Conservation (phyloP, 768 basidiomycete genomes). For the Saitozyma sp. region DNA sequence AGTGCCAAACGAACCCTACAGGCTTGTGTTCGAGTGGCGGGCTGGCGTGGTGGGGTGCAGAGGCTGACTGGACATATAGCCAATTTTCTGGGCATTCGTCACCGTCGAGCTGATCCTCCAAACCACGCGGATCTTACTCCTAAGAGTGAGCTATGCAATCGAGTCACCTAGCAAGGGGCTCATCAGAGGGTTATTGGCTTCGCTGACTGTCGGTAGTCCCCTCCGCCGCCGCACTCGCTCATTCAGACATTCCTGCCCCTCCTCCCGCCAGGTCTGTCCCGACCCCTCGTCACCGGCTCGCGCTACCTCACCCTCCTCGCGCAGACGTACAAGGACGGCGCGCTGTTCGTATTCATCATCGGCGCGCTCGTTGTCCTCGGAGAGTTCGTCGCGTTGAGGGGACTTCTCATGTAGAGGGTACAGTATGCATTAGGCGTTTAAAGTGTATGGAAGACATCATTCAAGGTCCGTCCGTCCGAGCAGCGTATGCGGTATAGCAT, state of each 20-base stretch:
- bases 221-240: slow-evolving; percentile 50
- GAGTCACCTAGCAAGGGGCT: neutral
- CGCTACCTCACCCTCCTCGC: slow-evolving; percentile 44
- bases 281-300: slow-evolving; percentile 46
- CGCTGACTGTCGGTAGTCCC: slow-evolving; percentile 31
- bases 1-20: slow-evolving; percentile 8
- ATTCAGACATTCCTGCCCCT: slow-evolving; percentile 49
- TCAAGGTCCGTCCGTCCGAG: neutral
- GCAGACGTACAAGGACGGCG: slow-evolving; percentile 50
- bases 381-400: slow-evolving; percentile 8
- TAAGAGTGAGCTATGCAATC: slow-evolving; percentile 37
- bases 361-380: slow-evolving; percentile 36
- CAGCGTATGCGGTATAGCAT: too few species aligned
- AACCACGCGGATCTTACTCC: slow-evolving; percentile 49
- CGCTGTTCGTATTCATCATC: slow-evolving; percentile 44
- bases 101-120: slow-evolving; percentile 51
- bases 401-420: slow-evolving; percentile 2
- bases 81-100: slow-evolving; percentile 53
- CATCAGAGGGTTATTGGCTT: neutral
- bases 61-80: slow-evolving; percentile 25
- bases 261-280: slow-evolving; percentile 46
- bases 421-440: slow-evolving; percentile 1
- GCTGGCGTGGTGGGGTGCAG: neutral
- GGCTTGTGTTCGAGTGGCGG: neutral
- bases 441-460: neutral